Percentiles rank a stretch among this genome's conserved stretches.
phyloP scores from a whole-genome alignment of 2,329 filamentous ascomycete species.

The Scytalidium lignicola region DNA sequence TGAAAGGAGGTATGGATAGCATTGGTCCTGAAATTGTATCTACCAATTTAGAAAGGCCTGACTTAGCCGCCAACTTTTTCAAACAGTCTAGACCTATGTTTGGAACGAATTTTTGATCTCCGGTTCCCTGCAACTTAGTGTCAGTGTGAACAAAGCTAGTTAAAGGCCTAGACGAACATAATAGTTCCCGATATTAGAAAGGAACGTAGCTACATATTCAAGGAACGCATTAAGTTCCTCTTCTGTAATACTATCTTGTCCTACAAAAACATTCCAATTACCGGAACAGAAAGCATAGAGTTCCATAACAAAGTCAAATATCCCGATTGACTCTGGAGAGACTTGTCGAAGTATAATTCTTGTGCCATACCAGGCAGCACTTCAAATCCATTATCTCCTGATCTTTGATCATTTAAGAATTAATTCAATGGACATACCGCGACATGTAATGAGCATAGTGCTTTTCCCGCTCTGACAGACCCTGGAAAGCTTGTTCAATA shows the following conservation, averaged over 20 bases:
- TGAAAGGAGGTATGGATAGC: conserved; percentile 44
- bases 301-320: conserved; percentile 55
- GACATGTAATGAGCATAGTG: conserved; percentile 60
- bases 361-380: conserved; percentile 50
- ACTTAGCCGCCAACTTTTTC: conserved; percentile 36
- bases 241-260: conserved; percentile 28
- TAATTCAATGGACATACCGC: conserved; percentile 14
- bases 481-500: conserved; percentile 41
- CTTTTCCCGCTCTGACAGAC: conserved; percentile 48
- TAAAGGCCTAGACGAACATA: conserved; percentile 31
- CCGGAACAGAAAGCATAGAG: conserved; percentile 45
- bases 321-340: conserved; percentile 50
- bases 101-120: conserved; percentile 56
- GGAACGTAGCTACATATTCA: conserved; percentile 51
- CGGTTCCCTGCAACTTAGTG: conserved; percentile 37
- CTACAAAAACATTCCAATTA: conserved; percentile 42
- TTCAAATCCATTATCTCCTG: conserved; percentile 20
- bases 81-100: conserved; percentile 33
- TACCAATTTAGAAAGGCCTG: conserved; percentile 33
- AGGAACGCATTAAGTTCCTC: conserved; percentile 36
- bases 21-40: conserved; percentile 32
- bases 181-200: conserved; percentile 57
- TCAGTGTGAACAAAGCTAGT: conserved; percentile 1
- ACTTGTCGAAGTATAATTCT: conserved; percentile 54
- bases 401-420: background rate